Conservation (phyloP, 805 yeast species). For the Candida hungchunana region DNA sequence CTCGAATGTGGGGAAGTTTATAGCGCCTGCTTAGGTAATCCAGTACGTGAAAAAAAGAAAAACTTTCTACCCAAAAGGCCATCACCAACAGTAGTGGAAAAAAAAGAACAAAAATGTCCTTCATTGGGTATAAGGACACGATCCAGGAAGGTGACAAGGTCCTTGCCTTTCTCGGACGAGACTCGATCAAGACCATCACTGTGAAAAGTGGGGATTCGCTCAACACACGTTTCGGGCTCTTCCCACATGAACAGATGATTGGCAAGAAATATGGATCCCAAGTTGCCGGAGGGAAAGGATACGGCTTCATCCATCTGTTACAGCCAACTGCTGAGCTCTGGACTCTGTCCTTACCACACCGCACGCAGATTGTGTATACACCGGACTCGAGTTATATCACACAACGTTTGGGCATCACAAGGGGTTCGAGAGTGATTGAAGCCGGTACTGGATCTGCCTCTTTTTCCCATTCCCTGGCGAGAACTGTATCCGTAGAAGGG, state of each 20-base stretch:
- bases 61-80: no score
- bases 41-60: no score
- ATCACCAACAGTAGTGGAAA: no score
- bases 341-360: conserved; percentile 93
- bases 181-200: conserved; percentile 68
- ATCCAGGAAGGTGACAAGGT: conserved; percentile 86
- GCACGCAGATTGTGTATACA: conserved; percentile 96
- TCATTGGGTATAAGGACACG: conserved; percentile 54
- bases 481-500: conserved; percentile 59
- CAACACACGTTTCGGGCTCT: conserved; percentile 86
- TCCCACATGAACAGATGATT: conserved; percentile 79
- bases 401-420: conserved; percentile 70
- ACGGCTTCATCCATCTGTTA: conserved; percentile 81
- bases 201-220: conserved; percentile 56
- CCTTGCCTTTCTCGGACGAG: conserved; percentile 80
- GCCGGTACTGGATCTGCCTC: conserved; percentile 99
- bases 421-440: conserved; percentile 81
- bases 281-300: conserved; percentile 66
- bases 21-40: no score
- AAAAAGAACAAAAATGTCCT: conserved; percentile 9
- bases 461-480: conserved; percentile 86
- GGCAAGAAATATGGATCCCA: conserved; percentile 83
- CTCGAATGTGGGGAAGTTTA: no score
- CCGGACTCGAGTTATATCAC: conserved; percentile 91
- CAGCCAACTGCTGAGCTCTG: conserved; percentile 95